phyloP scores from a whole-genome alignment of 768 basidiomycete species.

The Cystoderma amianthinum region DNA sequence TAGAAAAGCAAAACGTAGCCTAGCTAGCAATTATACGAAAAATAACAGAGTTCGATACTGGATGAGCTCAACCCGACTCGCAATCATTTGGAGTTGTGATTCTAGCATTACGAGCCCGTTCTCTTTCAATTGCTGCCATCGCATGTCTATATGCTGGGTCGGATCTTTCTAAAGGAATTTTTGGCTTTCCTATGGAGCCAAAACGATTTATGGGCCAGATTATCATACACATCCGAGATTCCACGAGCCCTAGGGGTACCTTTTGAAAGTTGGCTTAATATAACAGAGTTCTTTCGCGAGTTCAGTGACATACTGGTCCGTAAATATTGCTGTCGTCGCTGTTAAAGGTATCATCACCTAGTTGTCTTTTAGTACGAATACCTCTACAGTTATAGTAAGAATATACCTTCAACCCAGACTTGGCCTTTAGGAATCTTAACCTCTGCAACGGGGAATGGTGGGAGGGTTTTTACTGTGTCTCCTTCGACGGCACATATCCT shows the following conservation, averaged over 20 bases:
- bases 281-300: neutral
- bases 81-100: conserved; percentile 13
- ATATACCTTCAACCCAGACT: conserved; percentile 69
- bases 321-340: conserved; percentile 69
- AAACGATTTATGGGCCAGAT: conserved; percentile 46
- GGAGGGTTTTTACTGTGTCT: conserved; percentile 59
- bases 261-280: conserved; percentile 13
- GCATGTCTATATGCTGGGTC: conserved; percentile 19
- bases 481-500: conserved; percentile 59
- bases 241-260: conserved; percentile 42
- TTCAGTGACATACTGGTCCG: conserved; percentile 50
- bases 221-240: conserved; percentile 41
- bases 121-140: conserved; percentile 30
- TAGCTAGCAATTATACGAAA: conserved; percentile 18
- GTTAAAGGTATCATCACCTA: conserved; percentile 62
- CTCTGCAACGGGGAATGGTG: conserved; percentile 53
- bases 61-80: neutral
- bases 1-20: conserved; percentile 8
- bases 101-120: conserved; percentile 28
- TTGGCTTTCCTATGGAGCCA: conserved; percentile 20
- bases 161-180: conserved; percentile 7
- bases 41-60: neutral
- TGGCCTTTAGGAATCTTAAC: conserved; percentile 55
- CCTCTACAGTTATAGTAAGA: neutral
- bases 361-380: neutral